Percentiles rank a stretch among this genome's conserved stretches.
Conservation (phyloP, 2,329 filamentous ascomycete genomes). For the Sarocladium brachiariae region DNA sequence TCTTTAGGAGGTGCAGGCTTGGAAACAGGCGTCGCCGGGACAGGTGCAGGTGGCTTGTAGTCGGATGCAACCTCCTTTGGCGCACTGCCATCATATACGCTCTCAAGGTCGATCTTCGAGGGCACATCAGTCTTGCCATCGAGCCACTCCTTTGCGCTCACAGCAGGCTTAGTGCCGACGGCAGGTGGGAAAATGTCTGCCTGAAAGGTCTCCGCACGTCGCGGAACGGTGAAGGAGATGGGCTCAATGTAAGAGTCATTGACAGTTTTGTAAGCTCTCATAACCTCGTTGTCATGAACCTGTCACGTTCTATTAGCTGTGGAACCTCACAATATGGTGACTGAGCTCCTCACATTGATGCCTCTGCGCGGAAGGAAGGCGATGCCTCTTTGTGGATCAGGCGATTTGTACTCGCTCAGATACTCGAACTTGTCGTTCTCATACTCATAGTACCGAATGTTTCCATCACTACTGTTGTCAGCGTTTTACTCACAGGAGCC, state of each 20-base stretch:
- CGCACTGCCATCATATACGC: conserved; percentile 77
- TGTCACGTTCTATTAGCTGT: conserved; percentile 23
- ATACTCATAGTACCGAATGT: conserved; percentile 98
- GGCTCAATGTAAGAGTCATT: conserved; percentile 93
- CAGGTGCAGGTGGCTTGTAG: conserved; percentile 48
- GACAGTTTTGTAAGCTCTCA: conserved; percentile 95
- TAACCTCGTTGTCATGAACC: conserved; percentile 93
- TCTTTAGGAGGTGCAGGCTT: conserved; percentile 30
- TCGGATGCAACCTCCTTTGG: conserved; percentile 70
- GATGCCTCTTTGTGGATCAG: conserved; percentile 87
- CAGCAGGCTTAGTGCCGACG: conserved; percentile 69
- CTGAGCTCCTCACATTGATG: conserved; percentile 60
- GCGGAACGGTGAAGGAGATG: conserved; percentile 93
- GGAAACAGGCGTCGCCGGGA: conserved; percentile 33
- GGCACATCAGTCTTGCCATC: conserved; percentile 77
- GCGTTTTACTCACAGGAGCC: background rate
- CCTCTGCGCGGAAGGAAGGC: conserved; percentile 93
- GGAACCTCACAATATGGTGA: conserved; percentile 3
- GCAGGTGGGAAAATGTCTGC: conserved; percentile 94
- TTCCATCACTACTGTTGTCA: conserved; percentile 64
- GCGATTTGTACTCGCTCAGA: conserved; percentile 94
- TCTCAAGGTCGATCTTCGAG: conserved; percentile 89
- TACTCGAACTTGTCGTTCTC: conserved; percentile 99
- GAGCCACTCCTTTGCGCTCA: conserved; percentile 78
- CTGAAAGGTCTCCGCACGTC: conserved; percentile 90